Evolutionary conservation across 225 moss, liverwort and hornwort genomes (phyloP).

Genomic region (Bryum argenteum): DNA sequence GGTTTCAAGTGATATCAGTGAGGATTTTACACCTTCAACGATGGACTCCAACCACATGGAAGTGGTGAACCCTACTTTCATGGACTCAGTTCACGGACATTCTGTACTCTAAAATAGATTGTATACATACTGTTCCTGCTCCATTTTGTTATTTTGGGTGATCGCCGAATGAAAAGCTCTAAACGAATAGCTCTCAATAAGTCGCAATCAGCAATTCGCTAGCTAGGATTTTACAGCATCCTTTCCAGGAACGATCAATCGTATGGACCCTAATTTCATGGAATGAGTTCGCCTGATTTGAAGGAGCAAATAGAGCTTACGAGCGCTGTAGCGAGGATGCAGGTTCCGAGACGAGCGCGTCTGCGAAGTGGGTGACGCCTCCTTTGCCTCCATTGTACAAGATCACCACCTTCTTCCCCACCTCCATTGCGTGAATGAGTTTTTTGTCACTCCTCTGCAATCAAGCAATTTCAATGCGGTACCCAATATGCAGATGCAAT

Average conservation of each 20-base stretch:
- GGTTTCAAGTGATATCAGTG: no score
- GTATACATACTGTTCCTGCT: no score
- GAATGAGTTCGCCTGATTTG: background rate
- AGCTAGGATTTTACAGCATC: background rate
- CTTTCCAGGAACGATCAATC: background rate
- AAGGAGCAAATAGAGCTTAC: conserved; percentile 7
- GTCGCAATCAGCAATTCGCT: background rate
- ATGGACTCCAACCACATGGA: no score
- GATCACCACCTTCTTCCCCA: conserved; percentile 51
- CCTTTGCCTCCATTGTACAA: conserved; percentile 43
- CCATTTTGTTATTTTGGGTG: no score
- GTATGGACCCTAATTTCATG: conserved; percentile 9
- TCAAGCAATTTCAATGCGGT: background rate
- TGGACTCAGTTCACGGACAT: no score
- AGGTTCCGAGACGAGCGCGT: conserved; percentile 35
- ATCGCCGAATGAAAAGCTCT: background rate
- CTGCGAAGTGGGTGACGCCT: conserved; percentile 34
- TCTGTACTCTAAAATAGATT: no score
- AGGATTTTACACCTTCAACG: no score
- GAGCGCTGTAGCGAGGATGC: conserved; percentile 30
- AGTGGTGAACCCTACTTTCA: no score
- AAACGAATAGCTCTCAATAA: no score
- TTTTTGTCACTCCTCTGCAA: background rate
- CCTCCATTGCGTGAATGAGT: conserved; percentile 25
- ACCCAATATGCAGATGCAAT: background rate